Conservation (phyloP, 2,329 filamentous ascomycete species). For the Aschersonia sp. region DNA sequence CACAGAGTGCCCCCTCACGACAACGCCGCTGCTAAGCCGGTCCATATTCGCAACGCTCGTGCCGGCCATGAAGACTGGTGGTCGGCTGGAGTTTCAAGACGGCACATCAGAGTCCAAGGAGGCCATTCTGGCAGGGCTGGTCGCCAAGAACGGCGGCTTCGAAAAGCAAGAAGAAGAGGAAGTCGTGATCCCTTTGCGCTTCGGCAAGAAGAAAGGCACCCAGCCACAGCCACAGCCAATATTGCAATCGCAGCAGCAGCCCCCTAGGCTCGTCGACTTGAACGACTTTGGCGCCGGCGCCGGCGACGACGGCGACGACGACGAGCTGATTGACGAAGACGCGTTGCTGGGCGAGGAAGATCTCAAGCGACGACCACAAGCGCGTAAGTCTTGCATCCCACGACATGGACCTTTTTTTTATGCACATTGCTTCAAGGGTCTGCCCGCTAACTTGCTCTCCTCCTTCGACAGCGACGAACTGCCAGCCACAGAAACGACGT, state of each 20-base stretch:
- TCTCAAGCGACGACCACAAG: constrained; percentile 58
- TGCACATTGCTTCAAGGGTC: constrained; percentile 8
- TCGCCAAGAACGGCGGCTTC: constrained; percentile 50
- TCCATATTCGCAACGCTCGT: constrained; percentile 55
- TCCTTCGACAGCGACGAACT: constrained; percentile 52
- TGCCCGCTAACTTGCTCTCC: neutral
- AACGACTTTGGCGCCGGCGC: constrained; percentile 27
- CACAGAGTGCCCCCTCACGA: constrained; percentile 31
- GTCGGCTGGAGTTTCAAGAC: constrained; percentile 53
- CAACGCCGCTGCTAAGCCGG: constrained; percentile 44
- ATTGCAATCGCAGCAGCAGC: too few relatives aligned
- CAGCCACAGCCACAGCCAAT: constrained; percentile 3
- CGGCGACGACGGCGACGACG: constrained; percentile 52
- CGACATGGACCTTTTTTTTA: neutral
- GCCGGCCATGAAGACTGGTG: constrained; percentile 55
- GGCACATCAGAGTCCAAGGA: constrained; percentile 46
- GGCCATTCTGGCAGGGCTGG: constrained; percentile 69
- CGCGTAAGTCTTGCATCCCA: constrained; percentile 47
- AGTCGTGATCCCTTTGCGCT: constrained; percentile 38
- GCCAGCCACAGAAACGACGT: constrained; percentile 78
- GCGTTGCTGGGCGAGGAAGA: constrained; percentile 76
- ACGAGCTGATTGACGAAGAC: constrained; percentile 86
- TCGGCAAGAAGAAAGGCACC: constrained; percentile 21
- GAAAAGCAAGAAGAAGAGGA: constrained; percentile 53
- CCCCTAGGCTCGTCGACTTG: constrained; percentile 29